Conservation (phyloP, 768 basidiomycete species). For the Daedalea quercina region DNA sequence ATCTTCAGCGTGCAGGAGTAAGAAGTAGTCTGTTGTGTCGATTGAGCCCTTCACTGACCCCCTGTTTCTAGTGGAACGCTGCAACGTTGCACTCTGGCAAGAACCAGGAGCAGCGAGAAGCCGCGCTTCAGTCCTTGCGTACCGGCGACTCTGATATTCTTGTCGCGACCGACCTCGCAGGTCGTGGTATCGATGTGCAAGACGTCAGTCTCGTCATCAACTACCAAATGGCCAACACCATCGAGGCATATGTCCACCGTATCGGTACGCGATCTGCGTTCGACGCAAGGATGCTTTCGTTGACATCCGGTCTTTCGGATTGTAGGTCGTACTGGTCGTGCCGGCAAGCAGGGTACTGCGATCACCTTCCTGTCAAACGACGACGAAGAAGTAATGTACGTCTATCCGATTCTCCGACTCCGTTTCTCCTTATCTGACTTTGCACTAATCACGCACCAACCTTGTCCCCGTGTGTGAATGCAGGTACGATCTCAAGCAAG, state of each 20-base stretch:
- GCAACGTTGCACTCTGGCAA: slow-evolving; percentile 96
- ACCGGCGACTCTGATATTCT: slow-evolving; percentile 83
- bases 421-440: background rate
- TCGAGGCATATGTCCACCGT: slow-evolving; percentile 96
- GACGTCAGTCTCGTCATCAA: slow-evolving; percentile 96
- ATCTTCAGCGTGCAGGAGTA: slow-evolving; percentile 83
- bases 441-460: slow-evolving; percentile 5
- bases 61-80: slow-evolving; percentile 63
- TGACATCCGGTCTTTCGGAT: background rate
- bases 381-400: slow-evolving; percentile 95
- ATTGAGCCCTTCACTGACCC: background rate
- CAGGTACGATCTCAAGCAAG: slow-evolving; percentile 95
- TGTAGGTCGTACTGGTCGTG: slow-evolving; percentile 91
- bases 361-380: slow-evolving; percentile 97
- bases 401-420: slow-evolving; percentile 8
- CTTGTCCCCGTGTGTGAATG: slow-evolving; percentile 8
- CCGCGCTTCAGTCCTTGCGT: slow-evolving; percentile 79
- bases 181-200: slow-evolving; percentile 97
- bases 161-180: slow-evolving; percentile 96
- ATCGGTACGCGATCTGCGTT: slow-evolving; percentile 59
- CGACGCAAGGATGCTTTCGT: background rate
- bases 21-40: slow-evolving; percentile 23
- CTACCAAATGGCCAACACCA: slow-evolving; percentile 94
- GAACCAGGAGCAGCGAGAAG: slow-evolving; percentile 95
- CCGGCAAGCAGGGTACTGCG: slow-evolving; percentile 88